Conservation (phyloP, 441 rosid genomes). For the Geranium incanum region DNA sequence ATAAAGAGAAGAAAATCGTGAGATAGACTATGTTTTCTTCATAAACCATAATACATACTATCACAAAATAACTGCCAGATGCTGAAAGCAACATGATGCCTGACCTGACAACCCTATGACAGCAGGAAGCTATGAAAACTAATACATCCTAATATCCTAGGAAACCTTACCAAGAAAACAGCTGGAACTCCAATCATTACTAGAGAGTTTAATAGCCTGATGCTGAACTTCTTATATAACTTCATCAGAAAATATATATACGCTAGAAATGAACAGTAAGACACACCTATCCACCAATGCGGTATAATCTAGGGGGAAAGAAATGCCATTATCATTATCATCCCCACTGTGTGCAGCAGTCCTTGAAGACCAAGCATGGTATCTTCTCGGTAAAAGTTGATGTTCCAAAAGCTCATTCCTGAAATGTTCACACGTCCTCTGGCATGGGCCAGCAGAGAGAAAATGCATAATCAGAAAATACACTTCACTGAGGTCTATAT, state of each 20-base stretch:
- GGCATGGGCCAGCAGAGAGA: constrained; percentile 65
- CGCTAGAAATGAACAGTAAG: neutral
- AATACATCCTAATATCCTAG: neutral
- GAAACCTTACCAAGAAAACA: constrained; percentile 5
- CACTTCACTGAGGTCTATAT: constrained; percentile 79
- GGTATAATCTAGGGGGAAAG: constrained; percentile 68
- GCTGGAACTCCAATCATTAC: constrained; percentile 15
- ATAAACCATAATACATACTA: neutral
- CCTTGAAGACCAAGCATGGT: constrained; percentile 95
- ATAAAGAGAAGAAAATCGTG: neutral
- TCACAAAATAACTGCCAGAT: neutral
- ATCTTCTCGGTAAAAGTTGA: constrained; percentile 92
- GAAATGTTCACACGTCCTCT: constrained; percentile 56
- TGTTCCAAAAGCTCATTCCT: constrained; percentile 87
- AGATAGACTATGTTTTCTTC: neutral
- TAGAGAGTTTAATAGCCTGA: constrained; percentile 10
- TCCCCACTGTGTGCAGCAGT: constrained; percentile 50
- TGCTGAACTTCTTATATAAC: constrained; percentile 8
- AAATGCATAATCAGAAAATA: constrained; percentile 78
- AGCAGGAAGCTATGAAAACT: neutral
- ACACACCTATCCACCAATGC: constrained; percentile 69
- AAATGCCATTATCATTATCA: constrained; percentile 72
- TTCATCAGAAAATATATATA: constrained; percentile 1
- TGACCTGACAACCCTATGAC: neutral
- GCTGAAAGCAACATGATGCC: neutral